Base-by-base conservation (phyloP, 106 monocot species). In the Xerophyta viscosa region DNA sequence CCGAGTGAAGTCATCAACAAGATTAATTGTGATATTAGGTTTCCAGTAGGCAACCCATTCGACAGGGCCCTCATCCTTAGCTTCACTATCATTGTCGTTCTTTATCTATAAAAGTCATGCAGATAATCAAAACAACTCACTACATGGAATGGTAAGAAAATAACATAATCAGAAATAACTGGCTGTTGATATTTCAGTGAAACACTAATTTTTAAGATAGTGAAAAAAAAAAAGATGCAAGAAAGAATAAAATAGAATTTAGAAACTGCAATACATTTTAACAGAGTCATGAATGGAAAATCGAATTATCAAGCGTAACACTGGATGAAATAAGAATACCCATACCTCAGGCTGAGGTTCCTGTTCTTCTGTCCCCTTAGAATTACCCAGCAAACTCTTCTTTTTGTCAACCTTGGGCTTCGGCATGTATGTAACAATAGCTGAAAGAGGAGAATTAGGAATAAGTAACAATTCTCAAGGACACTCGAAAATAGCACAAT, bases 1-100 rank as follows among this genome's bases (percentile, higher is more conserved):
- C 96, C 76, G 63, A 20, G 66, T 88, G 37, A 96, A 88, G 54
- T 96, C 88, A 36, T 88, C 96, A 31, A 96, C 78, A 45, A 96
- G 73, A 75, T 96, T 88, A 52, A 96, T 71, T 36, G 96, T 96
- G 22, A 96, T 61, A 68, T 96, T 96, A 18, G 89, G 85, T 64
- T 96, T 96, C 89, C 81, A 89, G 54, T 79, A 96, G 28, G 96
- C 81, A 65, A 89, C 56, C 85, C 80, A 89, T 76, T 96, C 88
- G 22, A 74, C 61, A 50, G 62, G 74, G 1, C 27, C 66, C 30
- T 80, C 80, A 57, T 84, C 84, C 53, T 77, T 71, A 21, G 59
- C 33, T 66, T 71, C 69, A 43, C 13, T 22, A 24, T 66, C 36
- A 41, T 26, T 12, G 59, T 71, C 66, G 51, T 62, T 67, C 43